Base-by-base conservation (phyloP, 2,329 filamentous ascomycete genomes). In the Aspergillus pseudoviridinutans region DNA sequence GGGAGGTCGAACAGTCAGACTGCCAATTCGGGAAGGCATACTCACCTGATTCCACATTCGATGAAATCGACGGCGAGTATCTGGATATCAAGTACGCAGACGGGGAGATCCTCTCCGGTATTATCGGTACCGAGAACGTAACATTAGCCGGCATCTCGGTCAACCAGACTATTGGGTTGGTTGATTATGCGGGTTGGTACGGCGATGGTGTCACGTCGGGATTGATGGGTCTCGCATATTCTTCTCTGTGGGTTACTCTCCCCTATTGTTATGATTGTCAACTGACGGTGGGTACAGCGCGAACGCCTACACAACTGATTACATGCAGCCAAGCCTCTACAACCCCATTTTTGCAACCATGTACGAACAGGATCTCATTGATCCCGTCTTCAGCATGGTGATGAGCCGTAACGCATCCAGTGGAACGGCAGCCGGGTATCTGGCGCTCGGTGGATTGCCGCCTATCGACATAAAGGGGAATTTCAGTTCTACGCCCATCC, bases 301-400 rank as follows among this genome's bases (percentile, higher is more conserved):
- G 27, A 53, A 58, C 4, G 52, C 54, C 49, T 67, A 68, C 38
- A 59, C 47, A 8, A 68, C 64, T 3, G 66, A 61, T 49, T 65
- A 61, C 35, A 60, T 47, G 24, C 57, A 64, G 50, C 67, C 67
- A n/a, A 55, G 70, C 2, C 56, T 67, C 0, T 84, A 84, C 68
- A 74, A 78, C 53, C 79, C 82, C 0, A 63, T 84, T n/a, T 77
- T 84, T 61, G 79, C 74, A 7, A 79, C 71, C 38, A 79, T 84
- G 76, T 78, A 76, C 61, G 69, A 75, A 53, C 64, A 78, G 29
- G 71, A 76, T 24, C 64, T 76, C 12, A 75, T 79, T 7, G 63
- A 74, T 0, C 75, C 80, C 0, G 63, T 80, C 9, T 84, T 82
- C 71, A 79, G 75, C 61, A 67, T 83, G n/a, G 79, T 78, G 0